Percentiles rank a stretch among this genome's conserved stretches.
These are phyloP conservation scores for Nemania bipapillata DNA, from an alignment of 2,329 filamentous ascomycete species.

Conservation along the genomic window DNA sequence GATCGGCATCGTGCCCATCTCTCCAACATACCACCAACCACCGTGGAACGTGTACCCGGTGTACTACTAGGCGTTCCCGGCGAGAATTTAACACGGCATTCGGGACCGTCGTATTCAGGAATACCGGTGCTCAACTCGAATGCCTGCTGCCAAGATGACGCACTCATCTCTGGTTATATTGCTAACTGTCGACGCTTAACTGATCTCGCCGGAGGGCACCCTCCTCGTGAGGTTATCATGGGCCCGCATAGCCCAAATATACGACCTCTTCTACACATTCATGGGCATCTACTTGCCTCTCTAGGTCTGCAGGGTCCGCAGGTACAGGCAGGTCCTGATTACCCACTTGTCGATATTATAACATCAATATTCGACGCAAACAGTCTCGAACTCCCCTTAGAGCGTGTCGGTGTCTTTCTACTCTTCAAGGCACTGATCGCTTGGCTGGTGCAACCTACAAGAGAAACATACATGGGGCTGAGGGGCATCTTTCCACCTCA, in stretches of 20 bases:
- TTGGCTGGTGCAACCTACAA: slow-evolving; percentile 51
- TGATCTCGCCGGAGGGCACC: slow-evolving; percentile 38
- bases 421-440: slow-evolving; percentile 49
- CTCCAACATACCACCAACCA: slow-evolving; percentile 50
- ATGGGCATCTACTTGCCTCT: slow-evolving; percentile 22
- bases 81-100: slow-evolving; percentile 37
- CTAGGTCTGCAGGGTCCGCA: slow-evolving; percentile 43
- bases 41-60: slow-evolving; percentile 53
- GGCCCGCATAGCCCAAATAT: slow-evolving; percentile 52
- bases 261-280: slow-evolving; percentile 48
- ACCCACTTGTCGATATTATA: slow-evolving; percentile 50
- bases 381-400: slow-evolving; percentile 47
- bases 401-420: slow-evolving; percentile 51
- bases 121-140: slow-evolving; percentile 49
- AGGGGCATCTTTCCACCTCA: slow-evolving; percentile 44
- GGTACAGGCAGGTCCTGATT: slow-evolving; percentile 31
- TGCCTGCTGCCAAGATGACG: slow-evolving; percentile 51
- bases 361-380: slow-evolving; percentile 49
- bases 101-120: slow-evolving; percentile 48
- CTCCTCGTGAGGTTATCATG: slow-evolving; percentile 47
- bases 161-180: slow-evolving; percentile 52
- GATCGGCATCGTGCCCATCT: slow-evolving; percentile 50
- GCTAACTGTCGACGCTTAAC: slow-evolving; percentile 53
- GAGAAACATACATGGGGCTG: slow-evolving; percentile 46
- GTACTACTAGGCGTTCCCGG: slow-evolving; percentile 51